Conservation (phyloP, 225 moss, liverwort and hornwort species). For the Bryoerythrophyllum caledonicum region DNA sequence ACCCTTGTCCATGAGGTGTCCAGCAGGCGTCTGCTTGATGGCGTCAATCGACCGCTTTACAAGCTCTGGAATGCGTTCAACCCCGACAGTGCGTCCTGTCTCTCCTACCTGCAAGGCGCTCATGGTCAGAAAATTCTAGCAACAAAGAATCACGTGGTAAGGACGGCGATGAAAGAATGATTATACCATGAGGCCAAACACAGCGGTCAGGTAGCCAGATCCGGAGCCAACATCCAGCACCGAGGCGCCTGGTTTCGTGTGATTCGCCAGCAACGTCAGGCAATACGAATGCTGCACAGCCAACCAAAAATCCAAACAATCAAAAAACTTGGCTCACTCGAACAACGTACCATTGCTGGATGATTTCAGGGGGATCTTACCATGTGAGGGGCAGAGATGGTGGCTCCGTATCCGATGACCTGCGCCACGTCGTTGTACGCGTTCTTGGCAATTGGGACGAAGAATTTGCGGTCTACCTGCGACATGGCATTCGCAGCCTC, state of each 20-base stretch:
- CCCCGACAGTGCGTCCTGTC: slow-evolving; percentile 58
- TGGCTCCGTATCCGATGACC: slow-evolving; percentile 59
- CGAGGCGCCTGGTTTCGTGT: slow-evolving; percentile 65
- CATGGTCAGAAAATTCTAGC: neutral
- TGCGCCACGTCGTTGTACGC: slow-evolving; percentile 78
- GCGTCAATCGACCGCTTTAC: slow-evolving; percentile 62
- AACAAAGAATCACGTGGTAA: neutral
- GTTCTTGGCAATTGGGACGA: slow-evolving; percentile 52
- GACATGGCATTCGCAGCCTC: slow-evolving; percentile 65
- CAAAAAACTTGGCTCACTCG: neutral
- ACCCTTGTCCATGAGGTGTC: slow-evolving; percentile 57
- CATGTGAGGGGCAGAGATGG: slow-evolving; percentile 88
- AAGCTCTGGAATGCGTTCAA: slow-evolving; percentile 74
- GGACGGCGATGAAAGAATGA: neutral
- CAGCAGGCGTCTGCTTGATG: slow-evolving; percentile 69
- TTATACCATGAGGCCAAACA: slow-evolving; percentile 65
- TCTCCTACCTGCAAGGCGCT: slow-evolving; percentile 49
- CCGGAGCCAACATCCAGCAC: slow-evolving; percentile 75
- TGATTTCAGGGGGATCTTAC: slow-evolving; percentile 22
- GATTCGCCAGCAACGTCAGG: slow-evolving; percentile 60
- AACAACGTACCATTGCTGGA: neutral
- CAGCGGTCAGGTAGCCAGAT: slow-evolving; percentile 74
- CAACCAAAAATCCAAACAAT: neutral
- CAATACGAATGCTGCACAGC: slow-evolving; percentile 68
- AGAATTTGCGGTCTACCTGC: slow-evolving; percentile 70